Evolutionary conservation across 2,329 filamentous ascomycete species (phyloP).

Genomic region (Albifimbria verrucaria): DNA sequence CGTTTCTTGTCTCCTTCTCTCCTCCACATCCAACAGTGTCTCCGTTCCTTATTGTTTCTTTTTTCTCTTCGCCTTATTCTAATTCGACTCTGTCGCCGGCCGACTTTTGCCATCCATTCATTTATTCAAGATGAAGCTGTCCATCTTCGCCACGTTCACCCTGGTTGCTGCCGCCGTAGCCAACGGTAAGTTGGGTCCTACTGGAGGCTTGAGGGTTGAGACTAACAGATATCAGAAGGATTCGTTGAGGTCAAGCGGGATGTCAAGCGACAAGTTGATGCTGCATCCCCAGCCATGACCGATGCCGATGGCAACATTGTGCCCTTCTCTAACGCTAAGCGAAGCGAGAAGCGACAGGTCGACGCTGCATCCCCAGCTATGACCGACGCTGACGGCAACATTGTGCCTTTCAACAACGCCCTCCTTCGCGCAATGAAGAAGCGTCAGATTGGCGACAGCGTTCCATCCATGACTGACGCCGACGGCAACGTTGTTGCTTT

Average conservation of each 20-base stretch:
- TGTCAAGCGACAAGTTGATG: constrained; percentile 20
- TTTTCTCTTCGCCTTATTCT: constrained; percentile 8
- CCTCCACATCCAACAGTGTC: not conserved
- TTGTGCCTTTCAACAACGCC: constrained; percentile 38
- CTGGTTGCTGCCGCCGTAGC: constrained; percentile 45
- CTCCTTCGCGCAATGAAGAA: constrained; percentile 32
- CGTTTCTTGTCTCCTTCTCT: not conserved
- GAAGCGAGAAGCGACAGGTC: constrained; percentile 19
- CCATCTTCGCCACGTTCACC: constrained; percentile 42
- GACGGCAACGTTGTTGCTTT: constrained; percentile 42
- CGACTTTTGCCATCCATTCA: constrained; percentile 33
- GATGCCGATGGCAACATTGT: constrained; percentile 39
- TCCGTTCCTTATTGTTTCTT: not conserved
- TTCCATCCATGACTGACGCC: constrained; percentile 42
- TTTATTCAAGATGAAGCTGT: constrained; percentile 55
- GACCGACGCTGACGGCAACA: constrained; percentile 38
- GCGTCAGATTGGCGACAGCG: constrained; percentile 27
- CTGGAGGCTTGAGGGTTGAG: no score
- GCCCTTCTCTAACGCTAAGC: constrained; percentile 36
- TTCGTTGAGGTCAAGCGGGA: constrained; percentile 5
- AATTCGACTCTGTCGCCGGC: constrained; percentile 44
- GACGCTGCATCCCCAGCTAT: constrained; percentile 41
- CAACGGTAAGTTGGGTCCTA: constrained; percentile 25
- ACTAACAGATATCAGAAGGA: not conserved
- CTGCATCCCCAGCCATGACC: constrained; percentile 43